Base-by-base conservation (phyloP, 2,329 filamentous ascomycete genomes). In the Trichophyton benhamiae region DNA sequence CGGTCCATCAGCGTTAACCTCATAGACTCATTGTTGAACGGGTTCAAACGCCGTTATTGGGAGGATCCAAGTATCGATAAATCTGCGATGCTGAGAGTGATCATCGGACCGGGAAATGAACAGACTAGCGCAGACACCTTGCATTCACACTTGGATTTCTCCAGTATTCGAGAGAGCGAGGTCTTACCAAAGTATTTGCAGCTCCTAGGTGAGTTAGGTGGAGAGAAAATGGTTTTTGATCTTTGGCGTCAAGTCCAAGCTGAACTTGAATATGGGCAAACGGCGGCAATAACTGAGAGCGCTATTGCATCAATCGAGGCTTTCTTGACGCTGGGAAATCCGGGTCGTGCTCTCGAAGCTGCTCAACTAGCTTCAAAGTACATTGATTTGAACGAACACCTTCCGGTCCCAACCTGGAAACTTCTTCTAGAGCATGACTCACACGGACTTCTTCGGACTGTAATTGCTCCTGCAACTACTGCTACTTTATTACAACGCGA, bases 301-400 rank as follows among this genome's bases (percentile, higher is more conserved):
- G 66, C 64, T 6, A 72, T 71, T 49, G 42, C 36, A 38, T 71
- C 70, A 52, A 63, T 72, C 27, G 6, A 62, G 27, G 60, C 67
- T 30, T 62, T 75, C 49, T 58, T 72, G 5, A 64, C 68, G 20
- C 60, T 60, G 22, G 66, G 66, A 4, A 64, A 65, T n/a, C 57
- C 67, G 8, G 59, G 66, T 20, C 66, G 44, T 27, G 72, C 72
- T 22, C 60, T 67, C 20, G 60, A 67, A 57, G 64, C 42, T 4
- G 60, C 73, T n/a, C 70, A 70, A 2, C 58, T 65, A 36, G 65
- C 73, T 22, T 67, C 68, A 4, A 59, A 61, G 0, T 67, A 69
- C 33, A 11, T 57, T 4, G 41, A 63, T 20, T 38, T 74, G 3
- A 62, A 63, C 22, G 17, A 42, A 41, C 49, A 73, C 6, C 63